Conservation (phyloP, 345 rosid genomes). For the Dimocarpus longan region DNA sequence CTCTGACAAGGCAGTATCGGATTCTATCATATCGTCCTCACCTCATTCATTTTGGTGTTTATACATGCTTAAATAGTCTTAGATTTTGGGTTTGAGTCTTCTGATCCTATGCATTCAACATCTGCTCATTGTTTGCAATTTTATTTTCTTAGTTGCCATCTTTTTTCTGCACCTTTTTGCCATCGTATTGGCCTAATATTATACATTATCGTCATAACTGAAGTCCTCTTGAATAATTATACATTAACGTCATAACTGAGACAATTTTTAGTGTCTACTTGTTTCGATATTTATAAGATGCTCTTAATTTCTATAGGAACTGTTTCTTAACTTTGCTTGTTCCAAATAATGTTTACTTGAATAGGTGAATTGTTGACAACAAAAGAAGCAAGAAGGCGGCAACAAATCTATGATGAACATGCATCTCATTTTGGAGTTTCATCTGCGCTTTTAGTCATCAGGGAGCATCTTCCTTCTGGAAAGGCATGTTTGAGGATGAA, state of each 20-base stretch:
- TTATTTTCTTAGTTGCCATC: background rate
- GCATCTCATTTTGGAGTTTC: slow-evolving; percentile 42
- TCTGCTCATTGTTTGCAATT: background rate
- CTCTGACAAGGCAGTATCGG: background rate
- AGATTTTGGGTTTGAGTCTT: background rate
- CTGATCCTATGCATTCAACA: background rate
- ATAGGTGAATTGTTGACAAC: slow-evolving; percentile 81
- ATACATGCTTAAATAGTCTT: background rate
- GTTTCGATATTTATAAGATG: background rate
- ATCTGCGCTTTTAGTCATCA: slow-evolving; percentile 78
- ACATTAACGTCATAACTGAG: too few species aligned
- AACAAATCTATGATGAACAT: slow-evolving; percentile 61
- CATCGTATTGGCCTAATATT: background rate
- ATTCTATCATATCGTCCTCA: background rate
- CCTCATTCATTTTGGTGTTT: background rate
- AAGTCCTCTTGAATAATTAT: background rate
- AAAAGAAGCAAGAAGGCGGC: slow-evolving; percentile 72
- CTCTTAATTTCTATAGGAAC: background rate
- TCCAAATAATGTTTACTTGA: slow-evolving; percentile 14
- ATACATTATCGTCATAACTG: background rate
- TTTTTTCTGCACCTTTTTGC: background rate
- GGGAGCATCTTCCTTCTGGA: slow-evolving; percentile 91
- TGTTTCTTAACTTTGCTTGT: background rate
- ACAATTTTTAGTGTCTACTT: background rate
- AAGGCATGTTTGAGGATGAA: slow-evolving; percentile 84